Evolutionary conservation across 352 stramenopile species (phyloP), one percentile per base, ranked within the genome.

Genomic region (Globisporangium splendens): DNA sequence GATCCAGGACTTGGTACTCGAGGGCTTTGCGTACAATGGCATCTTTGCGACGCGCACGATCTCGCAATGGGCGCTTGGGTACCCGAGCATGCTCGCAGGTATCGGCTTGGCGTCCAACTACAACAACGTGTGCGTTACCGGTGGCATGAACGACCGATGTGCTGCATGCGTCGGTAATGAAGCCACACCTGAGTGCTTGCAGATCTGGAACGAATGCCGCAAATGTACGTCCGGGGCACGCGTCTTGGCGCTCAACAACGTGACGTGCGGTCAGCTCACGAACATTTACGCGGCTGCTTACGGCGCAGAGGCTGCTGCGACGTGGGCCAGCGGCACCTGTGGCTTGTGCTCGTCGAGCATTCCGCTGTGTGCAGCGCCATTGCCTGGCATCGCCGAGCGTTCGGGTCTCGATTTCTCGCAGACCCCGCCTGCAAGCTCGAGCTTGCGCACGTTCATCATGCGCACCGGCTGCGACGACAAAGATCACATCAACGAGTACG

Each of bases 401-500:
- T 83, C 74, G 44, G 77, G 77, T 20, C 64, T 82, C 14, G 62
- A 88, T 56, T 88, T 70, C 61, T 74, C 71, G 15, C 62, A 56
- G 41, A 59, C 58, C 5, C 51, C 72, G 8, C 77, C 77, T 2
- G 44, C 56, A 11, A 46, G 62, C 1, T 54, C 56, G 4, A 46
- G 39, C 5, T 65, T 88, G 12, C 62, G 60, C 55, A 73, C 57
- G 62, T 86, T 77, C 66, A 74, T 65, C 8, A 54, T 72, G 44
- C 63, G 61, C 24, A 84, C 77, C 14, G 77, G 77, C 17, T 88
- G 77, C 46, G 69, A 88, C 31, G 75, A 88, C 53, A 68, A 74
- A 15, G 62, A 73, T 50, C 54, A 64, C 35, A 83, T 86, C 51
- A 74, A 72, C 46, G 77, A 77, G 61, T 88, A 83, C 63, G 64